Evolutionary conservation across 129 eudicot genomes (phyloP).

Genomic region (Calendula officinalis): DNA sequence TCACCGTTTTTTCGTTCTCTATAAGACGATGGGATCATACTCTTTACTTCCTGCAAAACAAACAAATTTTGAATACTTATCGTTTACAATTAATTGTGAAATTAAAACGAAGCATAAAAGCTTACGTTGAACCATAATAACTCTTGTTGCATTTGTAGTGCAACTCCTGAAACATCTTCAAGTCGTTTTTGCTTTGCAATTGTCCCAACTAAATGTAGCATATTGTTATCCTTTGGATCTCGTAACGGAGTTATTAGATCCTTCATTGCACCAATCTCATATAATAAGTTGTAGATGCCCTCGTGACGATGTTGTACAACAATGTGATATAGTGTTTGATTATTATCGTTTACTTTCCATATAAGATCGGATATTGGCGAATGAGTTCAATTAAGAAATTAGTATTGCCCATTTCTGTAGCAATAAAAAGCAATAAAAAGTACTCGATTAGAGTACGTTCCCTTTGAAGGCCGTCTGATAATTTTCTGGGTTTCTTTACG

Average conservation of each 20-base stretch:
- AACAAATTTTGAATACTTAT: conserved; percentile 9
- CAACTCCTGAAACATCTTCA: conserved; percentile 36
- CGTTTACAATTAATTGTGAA: neutral
- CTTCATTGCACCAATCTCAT: conserved; percentile 14
- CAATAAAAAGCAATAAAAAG: conserved; percentile 39
- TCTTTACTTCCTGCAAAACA: conserved; percentile 39
- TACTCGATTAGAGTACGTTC: conserved; percentile 28
- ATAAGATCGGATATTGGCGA: conserved; percentile 19
- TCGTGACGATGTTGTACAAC: conserved; percentile 10
- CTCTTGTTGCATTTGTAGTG: conserved; percentile 49
- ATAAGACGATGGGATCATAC: conserved; percentile 25
- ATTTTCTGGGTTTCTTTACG: conserved; percentile 19
- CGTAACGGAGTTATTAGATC: conserved; percentile 5
- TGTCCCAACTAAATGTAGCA: conserved; percentile 30
- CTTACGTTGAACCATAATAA: conserved; percentile 45
- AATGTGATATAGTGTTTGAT: conserved; percentile 1
- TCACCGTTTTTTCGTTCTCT: conserved; percentile 25
- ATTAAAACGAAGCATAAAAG: neutral
- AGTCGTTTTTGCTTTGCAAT: conserved; percentile 29
- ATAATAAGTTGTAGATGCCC: conserved; percentile 20
- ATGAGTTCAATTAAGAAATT: conserved; percentile 21
- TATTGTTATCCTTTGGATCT: conserved; percentile 6
- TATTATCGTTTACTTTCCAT: conserved; percentile 16
- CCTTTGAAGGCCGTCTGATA: neutral
- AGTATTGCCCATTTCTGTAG: conserved; percentile 29